These are phyloP conservation scores for Pythium rhizo-oryzae DNA, from an alignment of 352 stramenopile genomes.

Conservation along the genomic window DNA sequence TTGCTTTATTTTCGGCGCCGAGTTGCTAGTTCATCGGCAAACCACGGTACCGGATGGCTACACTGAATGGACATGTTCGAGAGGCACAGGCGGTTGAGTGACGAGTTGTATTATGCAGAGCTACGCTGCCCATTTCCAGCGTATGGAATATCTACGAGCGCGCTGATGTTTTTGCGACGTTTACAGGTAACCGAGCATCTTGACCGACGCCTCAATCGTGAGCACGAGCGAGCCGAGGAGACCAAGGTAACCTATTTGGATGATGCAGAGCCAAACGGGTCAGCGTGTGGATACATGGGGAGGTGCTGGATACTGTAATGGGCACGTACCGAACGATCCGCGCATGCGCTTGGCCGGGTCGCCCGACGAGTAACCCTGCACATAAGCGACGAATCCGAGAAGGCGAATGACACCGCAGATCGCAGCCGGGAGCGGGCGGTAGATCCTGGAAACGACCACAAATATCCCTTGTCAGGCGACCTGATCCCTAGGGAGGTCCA, in stretches of 20 bases:
- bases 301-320: too few species aligned
- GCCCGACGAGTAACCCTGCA: constrained; percentile 62
- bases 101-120: too few species aligned
- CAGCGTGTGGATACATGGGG: too few species aligned
- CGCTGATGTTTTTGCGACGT: background rate
- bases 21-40: too few species aligned
- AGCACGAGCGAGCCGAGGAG: constrained; percentile 37
- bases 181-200: constrained; percentile 30
- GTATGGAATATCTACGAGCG: too few species aligned
- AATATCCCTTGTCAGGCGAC: too few species aligned
- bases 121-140: too few species aligned
- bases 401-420: constrained; percentile 60
- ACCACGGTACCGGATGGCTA: too few species aligned
- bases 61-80: too few species aligned
- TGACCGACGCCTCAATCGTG: constrained; percentile 37
- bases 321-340: constrained; percentile 31
- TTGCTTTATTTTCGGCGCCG: too few species aligned
- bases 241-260: constrained; percentile 75
- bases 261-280: too few species aligned
- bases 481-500: background rate
- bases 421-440: constrained; percentile 57
- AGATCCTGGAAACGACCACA: constrained; percentile 43
- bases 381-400: constrained; percentile 65
- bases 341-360: constrained; percentile 65
- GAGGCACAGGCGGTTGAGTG: too few species aligned